Conservation (phyloP, 495 filamentous ascomycete genomes). For the Trichoderma virens region DNA sequence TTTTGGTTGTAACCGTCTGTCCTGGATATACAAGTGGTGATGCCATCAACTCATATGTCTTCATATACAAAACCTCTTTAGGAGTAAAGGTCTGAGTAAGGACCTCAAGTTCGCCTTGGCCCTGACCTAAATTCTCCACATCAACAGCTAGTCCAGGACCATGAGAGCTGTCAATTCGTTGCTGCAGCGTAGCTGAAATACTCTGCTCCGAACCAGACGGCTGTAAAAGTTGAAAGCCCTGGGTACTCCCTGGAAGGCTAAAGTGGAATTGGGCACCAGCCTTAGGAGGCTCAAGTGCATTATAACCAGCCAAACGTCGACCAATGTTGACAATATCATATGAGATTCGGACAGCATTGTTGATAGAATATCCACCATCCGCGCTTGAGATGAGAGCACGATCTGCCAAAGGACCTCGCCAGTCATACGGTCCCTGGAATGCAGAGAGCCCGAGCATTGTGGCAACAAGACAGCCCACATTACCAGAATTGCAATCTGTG, state of each 20-base stretch:
- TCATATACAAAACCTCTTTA: slow-evolving; percentile 14
- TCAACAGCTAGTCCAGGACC: slow-evolving; percentile 16
- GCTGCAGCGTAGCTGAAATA: slow-evolving; percentile 9
- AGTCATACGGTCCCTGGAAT: slow-evolving; percentile 20
- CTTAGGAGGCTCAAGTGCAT: slow-evolving; percentile 18
- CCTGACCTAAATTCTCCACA: neutral
- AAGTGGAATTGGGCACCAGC: slow-evolving; percentile 27
- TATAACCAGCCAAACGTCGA: slow-evolving; percentile 13
- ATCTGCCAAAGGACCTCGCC: slow-evolving; percentile 24
- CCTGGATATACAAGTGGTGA: slow-evolving; percentile 24
- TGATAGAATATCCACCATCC: slow-evolving; percentile 28
- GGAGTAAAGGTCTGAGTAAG: slow-evolving; percentile 21
- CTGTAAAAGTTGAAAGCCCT: slow-evolving; percentile 19
- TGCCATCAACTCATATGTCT: slow-evolving; percentile 19
- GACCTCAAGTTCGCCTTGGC: slow-evolving; percentile 11
- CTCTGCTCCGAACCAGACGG: neutral
- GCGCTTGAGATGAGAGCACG: slow-evolving; percentile 26
- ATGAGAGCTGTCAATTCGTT: slow-evolving; percentile 11
- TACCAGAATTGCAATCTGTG: slow-evolving; percentile 28
- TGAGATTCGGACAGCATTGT: slow-evolving; percentile 25
- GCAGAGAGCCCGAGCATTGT: slow-evolving; percentile 25
- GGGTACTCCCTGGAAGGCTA: slow-evolving; percentile 23
- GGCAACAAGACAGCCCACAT: slow-evolving; percentile 23
- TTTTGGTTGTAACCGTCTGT: slow-evolving; percentile 16
- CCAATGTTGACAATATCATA: slow-evolving; percentile 22